Evolutionary conservation across 1,139 yeast species (phyloP).

Genomic region (Taphrina deformans): DNA sequence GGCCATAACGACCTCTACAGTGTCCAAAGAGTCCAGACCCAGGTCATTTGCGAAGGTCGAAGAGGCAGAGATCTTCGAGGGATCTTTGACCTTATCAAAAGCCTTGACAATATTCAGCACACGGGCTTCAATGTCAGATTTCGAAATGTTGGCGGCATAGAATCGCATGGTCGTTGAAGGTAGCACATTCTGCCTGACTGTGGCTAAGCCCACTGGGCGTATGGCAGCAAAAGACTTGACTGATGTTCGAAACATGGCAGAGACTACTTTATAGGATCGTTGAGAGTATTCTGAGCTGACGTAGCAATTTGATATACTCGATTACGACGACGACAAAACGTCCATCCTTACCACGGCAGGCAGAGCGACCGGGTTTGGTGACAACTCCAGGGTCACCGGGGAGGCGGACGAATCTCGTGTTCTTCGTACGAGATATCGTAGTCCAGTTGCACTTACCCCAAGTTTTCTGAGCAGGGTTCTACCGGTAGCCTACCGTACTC

Average conservation of each 20-base stretch:
- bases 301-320: neutral
- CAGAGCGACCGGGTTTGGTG: neutral
- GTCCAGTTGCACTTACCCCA: neutral
- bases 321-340: constrained; percentile 7
- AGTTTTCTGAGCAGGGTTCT: too few species aligned
- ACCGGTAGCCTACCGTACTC: too few species aligned
- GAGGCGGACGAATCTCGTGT: neutral
- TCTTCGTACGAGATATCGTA: neutral
- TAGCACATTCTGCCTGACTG: neutral
- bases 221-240: neutral
- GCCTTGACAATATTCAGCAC: constrained; percentile 76
- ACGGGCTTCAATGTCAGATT: constrained; percentile 63
- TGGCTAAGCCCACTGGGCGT: constrained; percentile 8
- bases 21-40: constrained; percentile 83
- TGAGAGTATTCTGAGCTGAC: neutral
- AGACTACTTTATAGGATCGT: neutral
- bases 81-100: constrained; percentile 56
- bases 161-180: constrained; percentile 13
- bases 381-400: neutral
- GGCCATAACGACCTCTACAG: constrained; percentile 87
- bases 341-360: neutral
- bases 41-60: constrained; percentile 71
- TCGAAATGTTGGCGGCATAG: constrained; percentile 32
- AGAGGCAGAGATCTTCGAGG: constrained; percentile 50
- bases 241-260: constrained; percentile 19